Evolutionary conservation across 768 basidiomycete species (phyloP), one percentile per base, ranked within the genome.

Genomic region (Cystobasidium ongulense): DNA sequence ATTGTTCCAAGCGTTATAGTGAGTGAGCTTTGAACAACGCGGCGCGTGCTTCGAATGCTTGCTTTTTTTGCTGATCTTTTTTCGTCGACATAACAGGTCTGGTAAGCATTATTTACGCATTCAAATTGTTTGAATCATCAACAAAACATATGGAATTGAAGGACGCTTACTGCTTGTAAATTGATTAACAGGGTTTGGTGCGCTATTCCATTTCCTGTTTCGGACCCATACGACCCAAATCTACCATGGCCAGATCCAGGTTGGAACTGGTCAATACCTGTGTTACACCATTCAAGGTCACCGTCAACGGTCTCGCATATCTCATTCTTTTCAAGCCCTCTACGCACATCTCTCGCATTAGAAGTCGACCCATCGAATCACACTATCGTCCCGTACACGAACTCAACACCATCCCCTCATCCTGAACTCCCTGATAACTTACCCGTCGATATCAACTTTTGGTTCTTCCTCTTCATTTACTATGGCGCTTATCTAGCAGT

Each of bases 361-460:
- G 57, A 53, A 43, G 35, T 75, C 76, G 38, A 75, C 76, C 53
- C 73, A 59, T 23, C 67, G 74, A n/a, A 50, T 66, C 25, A 39
- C 39, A 17, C 39, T 39, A 39, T 17, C 39, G 7, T 17, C 39
- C 7, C 39, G 17, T 17, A 50, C 46, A 50, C 46, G 46, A 50
- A 50, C 36, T 27, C 53, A 70, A 70, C 50, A 23, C 29, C 61
- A 59, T 17, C 23, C n/a, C n/a, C 53, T n/a, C 35, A 33, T 23
- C 63, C 61, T 23, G 43, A 71, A 27, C 23, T 53, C 31, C 63
- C 59, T 52, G n/a, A 23, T 38, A 75, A 74, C 10, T 72, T 81
- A 18, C 82, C 82, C 0, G 76, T 82, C 25, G 83, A 84, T 63
- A 80, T 81, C 36, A 83, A 82, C 74, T 84, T 83, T 52, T 80